Conservation (phyloP, 805 yeast species). For the Saccharomycopsis schoenii region DNA sequence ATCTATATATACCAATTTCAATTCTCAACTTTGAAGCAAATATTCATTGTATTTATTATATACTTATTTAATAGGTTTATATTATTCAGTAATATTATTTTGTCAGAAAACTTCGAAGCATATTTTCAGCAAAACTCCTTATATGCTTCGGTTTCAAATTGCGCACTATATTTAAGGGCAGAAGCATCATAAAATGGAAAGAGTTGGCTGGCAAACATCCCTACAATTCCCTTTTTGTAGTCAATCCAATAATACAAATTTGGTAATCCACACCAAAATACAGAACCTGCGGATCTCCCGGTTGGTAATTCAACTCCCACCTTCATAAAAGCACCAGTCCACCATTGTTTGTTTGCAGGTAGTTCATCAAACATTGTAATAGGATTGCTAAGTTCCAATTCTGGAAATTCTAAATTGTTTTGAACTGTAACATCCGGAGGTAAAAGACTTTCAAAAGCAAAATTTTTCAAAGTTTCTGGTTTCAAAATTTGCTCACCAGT, state of each 20-base stretch:
- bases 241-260: constrained; percentile 34
- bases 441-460: constrained; percentile 26
- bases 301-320: constrained; percentile 23
- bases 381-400: constrained; percentile 18
- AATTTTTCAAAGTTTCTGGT: constrained; percentile 24
- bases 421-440: constrained; percentile 22
- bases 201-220: constrained; percentile 29
- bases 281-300: constrained; percentile 28
- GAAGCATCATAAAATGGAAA: constrained; percentile 27
- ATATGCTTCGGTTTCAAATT: constrained; percentile 19
- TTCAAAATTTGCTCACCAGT: constrained; percentile 27
- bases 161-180: constrained; percentile 16
- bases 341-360: constrained; percentile 17
- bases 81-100: not conserved
- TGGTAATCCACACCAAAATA: constrained; percentile 33
- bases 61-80: not conserved
- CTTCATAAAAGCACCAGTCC: constrained; percentile 24
- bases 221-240: constrained; percentile 28
- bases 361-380: constrained; percentile 17
- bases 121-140: not conserved
- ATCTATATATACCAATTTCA: too few relatives aligned
- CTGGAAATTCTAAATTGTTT: constrained; percentile 16
- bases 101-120: too few relatives aligned
- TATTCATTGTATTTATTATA: too few relatives aligned
- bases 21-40: too few relatives aligned